phyloP scores from a whole-genome alignment of 2,329 filamentous ascomycete species.

The Colletotrichum higginsianum region DNA sequence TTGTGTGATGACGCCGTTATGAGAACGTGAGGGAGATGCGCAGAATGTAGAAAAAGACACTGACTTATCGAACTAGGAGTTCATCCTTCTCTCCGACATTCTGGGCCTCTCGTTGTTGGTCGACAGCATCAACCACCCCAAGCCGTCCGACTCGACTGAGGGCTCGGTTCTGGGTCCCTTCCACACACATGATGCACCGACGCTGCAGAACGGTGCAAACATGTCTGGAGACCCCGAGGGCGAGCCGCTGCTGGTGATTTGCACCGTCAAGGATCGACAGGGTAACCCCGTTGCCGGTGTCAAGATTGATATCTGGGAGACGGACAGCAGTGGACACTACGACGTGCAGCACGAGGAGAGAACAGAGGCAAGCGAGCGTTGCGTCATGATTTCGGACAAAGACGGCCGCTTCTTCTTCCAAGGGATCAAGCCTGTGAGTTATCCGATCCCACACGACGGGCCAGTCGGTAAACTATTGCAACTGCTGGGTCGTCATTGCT shows the following conservation, averaged over 20 bases:
- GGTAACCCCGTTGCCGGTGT: conserved; percentile 73
- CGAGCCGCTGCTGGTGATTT: conserved; percentile 76
- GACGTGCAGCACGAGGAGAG: conserved; percentile 79
- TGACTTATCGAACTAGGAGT: conserved; percentile 64
- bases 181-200: conserved; percentile 79
- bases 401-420: conserved; percentile 81
- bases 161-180: conserved; percentile 87
- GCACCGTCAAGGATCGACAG: conserved; percentile 73
- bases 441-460: conserved; percentile 87
- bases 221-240: conserved; percentile 78
- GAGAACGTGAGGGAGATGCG: neutral
- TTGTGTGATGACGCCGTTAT: neutral
- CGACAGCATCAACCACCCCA: conserved; percentile 84
- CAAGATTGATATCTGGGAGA: conserved; percentile 85
- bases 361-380: conserved; percentile 59
- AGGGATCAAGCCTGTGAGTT: conserved; percentile 87
- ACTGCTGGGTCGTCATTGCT: conserved; percentile 80
- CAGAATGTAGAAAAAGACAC: neutral
- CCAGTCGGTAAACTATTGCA: conserved; percentile 82
- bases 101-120: conserved; percentile 82
- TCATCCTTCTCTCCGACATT: conserved; percentile 82
- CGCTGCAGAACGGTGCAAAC: conserved; percentile 63
- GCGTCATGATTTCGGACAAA: conserved; percentile 62
- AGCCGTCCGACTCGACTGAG: conserved; percentile 76
- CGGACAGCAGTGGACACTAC: conserved; percentile 81